Base-by-base conservation (phyloP, 2,329 filamentous ascomycete genomes). In the Exophiala sp. region DNA sequence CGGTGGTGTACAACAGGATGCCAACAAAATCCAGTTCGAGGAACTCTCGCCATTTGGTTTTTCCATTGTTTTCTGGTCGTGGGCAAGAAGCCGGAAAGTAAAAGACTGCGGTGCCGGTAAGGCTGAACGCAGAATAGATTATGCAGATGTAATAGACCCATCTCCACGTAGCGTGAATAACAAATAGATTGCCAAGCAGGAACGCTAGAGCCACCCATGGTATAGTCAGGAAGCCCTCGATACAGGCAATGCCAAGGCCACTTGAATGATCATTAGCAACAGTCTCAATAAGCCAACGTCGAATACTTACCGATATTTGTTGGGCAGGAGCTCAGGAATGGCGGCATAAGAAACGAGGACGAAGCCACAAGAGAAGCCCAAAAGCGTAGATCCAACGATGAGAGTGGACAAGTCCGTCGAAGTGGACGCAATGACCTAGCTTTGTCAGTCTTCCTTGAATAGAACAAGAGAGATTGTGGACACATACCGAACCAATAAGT, bases 71-170 rank as follows among this genome's bases (percentile, higher is more conserved):
- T 40, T 35, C 29, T 49, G 50, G 55, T 77, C 72, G 72, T 69
- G 64, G 73, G 70, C n/a, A 68, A 62, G 62, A 72, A 78, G 78
- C 75, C 21, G 75, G 77, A 57, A 73, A 71, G 65, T 78, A 80
- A 50, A 75, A 72, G 56, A 75, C 67, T 35, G 66, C 66, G 55
- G 72, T 78, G 5, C 76, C 66, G 11, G 40, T 11, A 3, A 34
- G 10, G 50, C 33, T 38, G 21, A 54, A 3, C 2, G 20, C 46
- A n/a, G n/a, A 21, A 38, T 16, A 47, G 41, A 50, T 50, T 3
- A 54, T 14, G 6, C 34, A 34, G 5, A 57, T 42, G 21, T 54
- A 79, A 62, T 76, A 81, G 48, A 65, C 71, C 74, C 76, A 78
- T 39, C 78, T 68, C 77, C 78, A 81, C n/a, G 59, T 63, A 0